Evolutionary conservation across 495 filamentous ascomycete genomes (phyloP), one percentile per base, ranked within the genome.

Genomic region (Jackrogersella minutella): DNA sequence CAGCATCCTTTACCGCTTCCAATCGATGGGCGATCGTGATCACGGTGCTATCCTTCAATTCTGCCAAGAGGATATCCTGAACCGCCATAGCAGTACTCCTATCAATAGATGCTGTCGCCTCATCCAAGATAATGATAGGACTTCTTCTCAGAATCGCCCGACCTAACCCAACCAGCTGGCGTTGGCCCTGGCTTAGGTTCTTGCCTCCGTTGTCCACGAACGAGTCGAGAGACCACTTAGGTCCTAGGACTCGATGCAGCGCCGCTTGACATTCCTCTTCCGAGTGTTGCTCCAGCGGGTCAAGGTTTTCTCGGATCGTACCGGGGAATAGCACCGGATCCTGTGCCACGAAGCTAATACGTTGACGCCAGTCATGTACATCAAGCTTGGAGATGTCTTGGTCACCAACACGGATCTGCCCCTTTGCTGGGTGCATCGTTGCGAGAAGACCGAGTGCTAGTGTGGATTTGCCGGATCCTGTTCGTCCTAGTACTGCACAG

Each of bases 81-180:
- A 95, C 92, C 55, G 88, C 81, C 68, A 85, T 76, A n/a, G 90
- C 90, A 1, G 90, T 95, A 73, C 88, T 86, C 62, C 82, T 82
- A 68, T 96, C 92, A 62, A 96, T 92, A 11, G 86, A 90, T 13
- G 92, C 92, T n/a, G 92, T 96, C 14, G 92, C 92, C 75, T 93
- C 90, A 64, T 93, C 90, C 62, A 93, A 74, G 41, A 93, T 76
- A 22, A 89, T 81, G 31, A 89, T 80, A 50, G 82, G 82, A 16
- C 83, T 84, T n/a, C 82, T 74, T 30, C 84, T 73, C n/a, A 88
- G 77, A 10, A 89, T 80, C 0, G 86, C 85, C 8, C 85, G 70
- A 2, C 84, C 86, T 2, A 89, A 81, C 24, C 84, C 83, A 9
- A 90, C 77, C 13, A 88, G 79, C 68, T 88, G 86, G 13, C 86